Base-by-base conservation (phyloP, 257 asterid species). In the Orobanche coerulescens region DNA sequence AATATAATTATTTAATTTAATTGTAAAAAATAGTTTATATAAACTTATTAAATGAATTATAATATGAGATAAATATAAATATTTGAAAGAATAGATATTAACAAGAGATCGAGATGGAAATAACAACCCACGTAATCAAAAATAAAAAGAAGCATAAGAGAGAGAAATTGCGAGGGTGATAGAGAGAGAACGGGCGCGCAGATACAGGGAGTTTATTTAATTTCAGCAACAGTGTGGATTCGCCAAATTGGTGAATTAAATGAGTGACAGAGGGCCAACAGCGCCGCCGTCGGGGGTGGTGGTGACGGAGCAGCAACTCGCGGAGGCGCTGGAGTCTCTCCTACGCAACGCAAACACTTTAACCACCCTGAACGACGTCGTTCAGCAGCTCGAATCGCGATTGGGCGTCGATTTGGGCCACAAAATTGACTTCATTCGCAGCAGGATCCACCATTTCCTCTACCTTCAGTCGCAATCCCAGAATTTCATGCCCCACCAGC, bases 261-360 rank as follows among this genome's bases (percentile, higher is more conserved):
- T 82, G 78, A 72, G 68, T 50, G 91, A 83, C 24, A 66, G 73
- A 44, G 73, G 72, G 22, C 74, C 75, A 26, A 70, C 71, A 54
- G 53, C 69, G n/a, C 59, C 75, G 37, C 53, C 78, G 66, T 59
- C 71, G 71, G 70, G 25, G 54, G 48, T 64, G 79, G 75, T 11
- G 78, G 84, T 70, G 77, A 74, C 86, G 51, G 92, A 85, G 71
- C 87, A 76, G 40, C 78, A 84, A 53, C 78, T 85, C 14, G 92
- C 80, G 60, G 83, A 76, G 79, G 92, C 84, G 19, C 63, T 88
- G 66, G 67, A 47, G 50, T 77, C 79, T 12, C 72, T 85, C 61
- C 78, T 85, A 76, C 83, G 84, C 60, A 81, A 75, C 36, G 62
- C 59, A 20, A 68, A 53, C 63, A 4, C 81, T 1, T 70, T 77